Conservation (phyloP, 2,329 filamentous ascomycete species). For the Graphium sp. region DNA sequence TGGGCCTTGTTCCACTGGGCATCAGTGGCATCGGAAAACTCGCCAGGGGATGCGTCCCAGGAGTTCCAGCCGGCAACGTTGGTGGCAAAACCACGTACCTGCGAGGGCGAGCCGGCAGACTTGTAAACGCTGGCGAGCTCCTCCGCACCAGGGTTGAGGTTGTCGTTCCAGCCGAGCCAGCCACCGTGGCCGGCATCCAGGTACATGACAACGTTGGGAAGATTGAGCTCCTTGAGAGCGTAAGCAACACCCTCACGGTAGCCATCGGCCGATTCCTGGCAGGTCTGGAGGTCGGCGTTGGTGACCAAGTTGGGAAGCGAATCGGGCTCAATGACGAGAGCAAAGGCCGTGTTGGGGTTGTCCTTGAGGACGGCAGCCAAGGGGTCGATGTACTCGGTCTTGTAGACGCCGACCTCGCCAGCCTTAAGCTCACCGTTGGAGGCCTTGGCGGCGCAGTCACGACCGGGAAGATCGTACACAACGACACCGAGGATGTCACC, state of each 20-base stretch:
- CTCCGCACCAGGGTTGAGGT: conserved; percentile 25
- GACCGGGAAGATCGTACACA: conserved; percentile 46
- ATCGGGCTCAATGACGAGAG: conserved; percentile 37
- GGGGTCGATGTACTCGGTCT: conserved; percentile 22
- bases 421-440: conserved; percentile 46
- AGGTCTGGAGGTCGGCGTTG: conserved; percentile 35
- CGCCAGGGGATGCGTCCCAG: conserved; percentile 18
- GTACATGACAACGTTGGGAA: conserved; percentile 46
- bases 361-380: conserved; percentile 33
- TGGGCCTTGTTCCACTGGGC: conserved; percentile 22
- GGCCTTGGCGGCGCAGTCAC: conserved; percentile 45
- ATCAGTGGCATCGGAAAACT: conserved; percentile 22
- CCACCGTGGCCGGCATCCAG: conserved; percentile 46
- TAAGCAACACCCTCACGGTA: conserved; percentile 40
- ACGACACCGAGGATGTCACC: conserved; percentile 28
- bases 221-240: conserved; percentile 36
- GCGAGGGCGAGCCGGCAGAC: conserved; percentile 16
- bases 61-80: conserved; percentile 22
- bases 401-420: conserved; percentile 26
- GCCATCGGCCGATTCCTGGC: conserved; percentile 30
- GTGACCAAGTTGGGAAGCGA: conserved; percentile 46
- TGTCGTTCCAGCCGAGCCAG: conserved; percentile 47
- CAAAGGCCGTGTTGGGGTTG: conserved; percentile 31
- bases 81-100: conserved; percentile 20
- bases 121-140: conserved; percentile 21